Conservation (phyloP, 2,329 filamentous ascomycete genomes). For the Emergomyces africanus region DNA sequence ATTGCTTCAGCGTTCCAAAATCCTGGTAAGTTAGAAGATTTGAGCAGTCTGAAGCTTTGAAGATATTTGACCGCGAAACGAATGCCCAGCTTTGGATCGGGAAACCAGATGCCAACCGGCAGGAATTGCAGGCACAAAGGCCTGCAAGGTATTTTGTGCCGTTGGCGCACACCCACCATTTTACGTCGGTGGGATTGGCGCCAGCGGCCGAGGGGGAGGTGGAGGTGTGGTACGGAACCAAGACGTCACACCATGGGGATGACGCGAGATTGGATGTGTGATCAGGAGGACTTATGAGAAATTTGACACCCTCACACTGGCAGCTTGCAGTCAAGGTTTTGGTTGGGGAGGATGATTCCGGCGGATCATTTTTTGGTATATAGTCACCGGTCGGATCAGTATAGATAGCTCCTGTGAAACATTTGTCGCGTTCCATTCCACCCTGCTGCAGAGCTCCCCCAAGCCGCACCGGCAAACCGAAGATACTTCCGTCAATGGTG, state of each 20-base stretch:
- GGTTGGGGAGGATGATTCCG: not conserved
- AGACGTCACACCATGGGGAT: conserved; percentile 42
- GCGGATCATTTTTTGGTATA: not conserved
- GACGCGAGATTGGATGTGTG: conserved; percentile 30
- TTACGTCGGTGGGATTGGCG: conserved; percentile 37
- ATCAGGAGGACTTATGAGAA: conserved; percentile 46
- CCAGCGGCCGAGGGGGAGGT: conserved; percentile 8
- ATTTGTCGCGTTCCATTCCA: not conserved
- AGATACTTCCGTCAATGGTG: conserved; percentile 18
- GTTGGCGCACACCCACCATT: conserved; percentile 46
- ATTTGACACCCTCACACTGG: conserved; percentile 43
- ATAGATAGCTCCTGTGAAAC: not conserved
- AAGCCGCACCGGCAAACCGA: not conserved
- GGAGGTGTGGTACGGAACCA: conserved; percentile 35
- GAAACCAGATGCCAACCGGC: conserved; percentile 47
- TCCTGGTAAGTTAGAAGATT: conserved; percentile 25
- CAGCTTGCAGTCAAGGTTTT: conserved; percentile 28
- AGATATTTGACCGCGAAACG: conserved; percentile 47
- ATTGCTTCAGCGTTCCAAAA: conserved; percentile 36
- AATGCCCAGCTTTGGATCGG: conserved; percentile 57
- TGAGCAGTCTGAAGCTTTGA: conserved; percentile 24
- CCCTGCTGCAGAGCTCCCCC: conserved; percentile 4
- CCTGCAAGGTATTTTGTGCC: conserved; percentile 45
- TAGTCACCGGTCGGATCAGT: not conserved
- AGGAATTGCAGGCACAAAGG: conserved; percentile 50